Evolutionary conservation across 345 rosid genomes (phyloP), one percentile per base, ranked within the genome.

Genomic region (Leavenworthia alabamica): DNA sequence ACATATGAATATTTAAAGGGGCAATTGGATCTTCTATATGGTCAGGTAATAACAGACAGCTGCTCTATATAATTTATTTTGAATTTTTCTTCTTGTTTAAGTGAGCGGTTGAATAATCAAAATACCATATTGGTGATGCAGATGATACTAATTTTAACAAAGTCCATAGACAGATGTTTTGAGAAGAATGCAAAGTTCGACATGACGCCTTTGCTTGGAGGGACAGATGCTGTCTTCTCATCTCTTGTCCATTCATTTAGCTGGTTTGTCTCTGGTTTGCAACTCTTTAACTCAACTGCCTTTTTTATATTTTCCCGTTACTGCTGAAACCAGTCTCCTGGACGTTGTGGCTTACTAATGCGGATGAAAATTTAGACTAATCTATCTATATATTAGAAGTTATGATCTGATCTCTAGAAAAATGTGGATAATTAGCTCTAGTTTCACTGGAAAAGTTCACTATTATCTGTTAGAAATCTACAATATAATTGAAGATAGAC

Each of bases 181-280:
- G 95, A 83, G 80, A 94, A 84, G 90, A 94, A 90, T 73, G 69
- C 97, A 12, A 94, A 94, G 86, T 94, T 90, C 70, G 99, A 94
- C 72, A 89, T 94, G 97, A 86, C 97, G 66, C 94, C 95, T 27
- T 78, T 94, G 75, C 97, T 94, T 55, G 96, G 99, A 71, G 99
- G 97, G 80, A 94, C 99, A 23, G 95, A 94, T 51, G 93, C 75
- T 68, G 99, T 94, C 68, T 94, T 94, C 85, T 90, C 97, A 33
- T 90, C 99, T 53, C 95, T 94, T 15, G 82, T 94, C 76, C 97
- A 90, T 77, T 90, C 96, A 24, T 90, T 90, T 59, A 80, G 90
- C 75, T 94, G 99, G 99, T 94, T 53, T 37, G 95, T 81, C 67
- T 74, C 75, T 72, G 44, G 76, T 58, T 28, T 44, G 22, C 29